Base-by-base conservation (phyloP, 78 protist genomes). In the Andalucia godoyi region DNA sequence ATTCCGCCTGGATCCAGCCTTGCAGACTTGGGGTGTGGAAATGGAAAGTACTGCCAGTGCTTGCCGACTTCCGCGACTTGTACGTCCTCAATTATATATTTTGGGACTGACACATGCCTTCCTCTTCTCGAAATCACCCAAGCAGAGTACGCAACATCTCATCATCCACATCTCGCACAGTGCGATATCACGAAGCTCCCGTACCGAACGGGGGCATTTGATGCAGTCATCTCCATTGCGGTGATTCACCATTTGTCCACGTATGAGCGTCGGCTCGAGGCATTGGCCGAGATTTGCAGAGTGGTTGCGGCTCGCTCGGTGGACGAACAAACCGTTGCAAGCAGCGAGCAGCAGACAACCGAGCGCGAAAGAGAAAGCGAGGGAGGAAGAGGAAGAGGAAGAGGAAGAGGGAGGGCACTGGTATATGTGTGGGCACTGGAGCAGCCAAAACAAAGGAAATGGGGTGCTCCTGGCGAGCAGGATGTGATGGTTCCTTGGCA, bases 1-100 rank as follows among this genome's bases (percentile, higher is more conserved):
- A 33, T 71, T 2, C 40, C 38, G 29, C 2, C 2, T 4, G 66
- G 61, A 1, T 2, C 61, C 32, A 17, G 72, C 0, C n/a, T 77
- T 12, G 62, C 52, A 4, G 88, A 83, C 13, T 68, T 83, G 37
- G 88, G 88, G 1, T 72, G 83, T 51, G 88, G 88, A 15, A 78
- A 77, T 52, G 88, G 88, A 18, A 77, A 78, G 74, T 42, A 72
- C 55, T 0, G 51, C 42, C 42, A 12, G n/a, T 53, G n/a, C 58
- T 53, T 15, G 21, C n/a, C 58, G 49, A 10, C 58, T 12, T 53
- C 42, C 58, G 58, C 33, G 29, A n/a, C n/a, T n/a, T n/a, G n/a
- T n/a, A n/a, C n/a, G n/a, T n/a, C n/a, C 29, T 13, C 40, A 47
- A 15, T n/a, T 29, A n/a, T 51, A 12, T 21, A 9, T 64, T 13